Evolutionary conservation across 176 grass and related monocot genomes (phyloP).

Genomic region (Eragrostis nindensis): DNA sequence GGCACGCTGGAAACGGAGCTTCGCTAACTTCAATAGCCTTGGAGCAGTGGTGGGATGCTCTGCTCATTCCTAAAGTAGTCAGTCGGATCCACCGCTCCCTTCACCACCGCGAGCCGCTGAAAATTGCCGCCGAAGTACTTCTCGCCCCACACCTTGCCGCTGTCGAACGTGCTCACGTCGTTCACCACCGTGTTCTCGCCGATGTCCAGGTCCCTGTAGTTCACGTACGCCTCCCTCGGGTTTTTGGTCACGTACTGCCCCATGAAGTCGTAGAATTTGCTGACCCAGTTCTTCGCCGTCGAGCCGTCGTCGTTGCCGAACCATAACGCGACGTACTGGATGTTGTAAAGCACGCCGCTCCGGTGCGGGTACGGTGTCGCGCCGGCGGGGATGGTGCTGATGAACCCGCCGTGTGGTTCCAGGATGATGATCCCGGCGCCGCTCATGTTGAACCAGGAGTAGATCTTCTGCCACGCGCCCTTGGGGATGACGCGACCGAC

Average conservation of each 20-base stretch:
- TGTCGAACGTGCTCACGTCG: slow-evolving; percentile 37
- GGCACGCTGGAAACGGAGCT: too few relatives aligned
- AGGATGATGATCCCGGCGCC: too few relatives aligned
- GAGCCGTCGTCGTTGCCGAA: not conserved
- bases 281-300: slow-evolving; percentile 20
- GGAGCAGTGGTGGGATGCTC: slow-evolving; percentile 44
- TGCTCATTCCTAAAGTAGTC: slow-evolving; percentile 68
- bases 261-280: slow-evolving; percentile 23
- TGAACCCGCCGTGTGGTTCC: too few relatives aligned
- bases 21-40: too few relatives aligned
- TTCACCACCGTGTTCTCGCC: slow-evolving; percentile 38
- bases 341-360: slow-evolving; percentile 34
- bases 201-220: slow-evolving; percentile 52
- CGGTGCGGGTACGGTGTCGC: slow-evolving; percentile 33
- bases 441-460: not conserved
- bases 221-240: slow-evolving; percentile 45
- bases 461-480: too few relatives aligned
- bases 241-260: slow-evolving; percentile 36
- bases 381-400: too few relatives aligned
- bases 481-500: too few relatives aligned
- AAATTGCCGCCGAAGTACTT: slow-evolving; percentile 52
- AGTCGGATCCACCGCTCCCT: slow-evolving; percentile 39
- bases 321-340: slow-evolving; percentile 45
- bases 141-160: slow-evolving; percentile 45
- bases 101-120: slow-evolving; percentile 34